Evolutionary conservation across 1,284 basidiomycete species (phyloP).

Genomic region (Apiotrichum sp.): DNA sequence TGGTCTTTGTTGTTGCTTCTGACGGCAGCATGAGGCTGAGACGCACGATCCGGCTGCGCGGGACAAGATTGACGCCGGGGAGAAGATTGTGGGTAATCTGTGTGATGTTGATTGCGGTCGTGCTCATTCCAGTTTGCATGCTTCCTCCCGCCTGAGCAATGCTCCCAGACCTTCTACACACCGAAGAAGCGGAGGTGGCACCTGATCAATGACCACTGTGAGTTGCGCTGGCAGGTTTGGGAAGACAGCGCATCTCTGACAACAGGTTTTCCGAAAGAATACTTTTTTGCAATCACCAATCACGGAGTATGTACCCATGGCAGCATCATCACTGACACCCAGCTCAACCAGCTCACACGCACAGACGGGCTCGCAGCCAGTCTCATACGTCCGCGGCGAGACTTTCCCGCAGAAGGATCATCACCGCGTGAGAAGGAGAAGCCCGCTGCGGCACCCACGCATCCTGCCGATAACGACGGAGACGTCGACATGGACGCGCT

Average conservation of each 20-base stretch:
- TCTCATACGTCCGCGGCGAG: constrained; percentile 30
- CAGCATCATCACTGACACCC: constrained; percentile 1
- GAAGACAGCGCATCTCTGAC: constrained; percentile 4
- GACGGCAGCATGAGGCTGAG: constrained; percentile 69
- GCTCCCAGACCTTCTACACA: constrained; percentile 59
- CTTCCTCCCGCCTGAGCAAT: constrained; percentile 56
- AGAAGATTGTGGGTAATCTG: constrained; percentile 66
- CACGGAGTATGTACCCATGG: constrained; percentile 57
- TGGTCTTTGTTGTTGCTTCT: not conserved
- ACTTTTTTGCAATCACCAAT: constrained; percentile 80
- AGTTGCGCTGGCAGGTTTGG: not conserved
- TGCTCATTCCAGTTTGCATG: constrained; percentile 64
- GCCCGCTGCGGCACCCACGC: not conserved
- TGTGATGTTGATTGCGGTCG: not conserved
- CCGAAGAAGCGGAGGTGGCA: constrained; percentile 75
- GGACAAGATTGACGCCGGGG: constrained; percentile 68
- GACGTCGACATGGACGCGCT: constrained; percentile 28
- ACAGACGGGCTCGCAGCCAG: constrained; percentile 34
- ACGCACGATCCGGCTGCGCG: constrained; percentile 75
- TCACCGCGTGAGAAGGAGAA: not conserved
- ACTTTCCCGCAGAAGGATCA: not conserved
- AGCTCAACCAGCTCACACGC: constrained; percentile 36
- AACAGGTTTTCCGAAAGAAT: constrained; percentile 66
- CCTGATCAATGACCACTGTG: constrained; percentile 67
- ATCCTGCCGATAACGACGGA: constrained; percentile 9